Percentiles rank a stretch among this genome's conserved stretches.
phyloP scores from a whole-genome alignment of 164 flowering plant species.

The Berberis vulgaris region DNA sequence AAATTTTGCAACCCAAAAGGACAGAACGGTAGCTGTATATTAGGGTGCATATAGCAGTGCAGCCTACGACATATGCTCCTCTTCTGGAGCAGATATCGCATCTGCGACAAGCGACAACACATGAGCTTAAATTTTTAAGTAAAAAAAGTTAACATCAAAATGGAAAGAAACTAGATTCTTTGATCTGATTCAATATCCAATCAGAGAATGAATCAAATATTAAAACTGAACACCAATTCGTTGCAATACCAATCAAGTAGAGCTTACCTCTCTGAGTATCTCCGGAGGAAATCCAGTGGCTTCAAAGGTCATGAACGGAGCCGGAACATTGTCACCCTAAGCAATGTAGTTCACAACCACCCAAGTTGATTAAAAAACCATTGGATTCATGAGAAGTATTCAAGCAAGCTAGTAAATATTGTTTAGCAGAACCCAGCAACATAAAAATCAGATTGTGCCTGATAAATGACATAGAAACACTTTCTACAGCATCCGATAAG shows the following conservation, averaged over 20 bases:
- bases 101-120: slow-evolving; percentile 4
- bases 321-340: slow-evolving; percentile 6
- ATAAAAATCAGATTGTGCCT: too few relatives aligned
- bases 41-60: slow-evolving; percentile 2
- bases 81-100: slow-evolving; percentile 7
- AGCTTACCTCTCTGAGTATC: slow-evolving; percentile 5
- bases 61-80: slow-evolving; percentile 18
- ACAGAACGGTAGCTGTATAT: slow-evolving; percentile 40
- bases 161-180: neutral
- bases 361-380: neutral
- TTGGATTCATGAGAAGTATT: too few relatives aligned
- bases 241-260: neutral
- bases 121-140: neutral
- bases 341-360: neutral
- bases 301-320: slow-evolving; percentile 3
- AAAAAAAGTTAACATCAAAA: neutral
- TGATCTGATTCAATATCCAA: neutral
- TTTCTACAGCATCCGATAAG: too few relatives aligned
- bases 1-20: slow-evolving; percentile 23
- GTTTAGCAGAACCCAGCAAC: too few relatives aligned
- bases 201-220: neutral
- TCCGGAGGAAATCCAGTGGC: slow-evolving; percentile 7
- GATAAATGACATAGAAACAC: too few relatives aligned
- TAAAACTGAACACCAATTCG: neutral
- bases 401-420: too few relatives aligned